Base-by-base conservation (phyloP, 768 basidiomycete species). In the Gymnopilus dilepis region DNA sequence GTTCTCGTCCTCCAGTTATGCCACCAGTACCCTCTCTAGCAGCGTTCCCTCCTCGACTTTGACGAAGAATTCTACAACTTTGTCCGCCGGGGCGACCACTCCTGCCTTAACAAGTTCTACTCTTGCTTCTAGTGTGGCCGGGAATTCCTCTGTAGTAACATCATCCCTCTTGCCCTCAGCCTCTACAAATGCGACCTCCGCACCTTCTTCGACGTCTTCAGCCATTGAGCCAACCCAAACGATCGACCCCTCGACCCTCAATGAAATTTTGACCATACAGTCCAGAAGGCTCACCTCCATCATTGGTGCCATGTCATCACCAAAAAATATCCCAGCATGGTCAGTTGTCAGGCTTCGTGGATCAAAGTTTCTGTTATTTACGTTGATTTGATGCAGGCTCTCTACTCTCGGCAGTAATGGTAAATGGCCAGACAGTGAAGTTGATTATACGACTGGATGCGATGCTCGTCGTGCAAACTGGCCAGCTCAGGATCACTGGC, bases 371-470 rank as follows among this genome's bases (percentile, higher is more conserved):
- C 17, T n/a, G 21, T 37, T 12, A 37, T 13, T 51, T 13, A 17
- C 12, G 15, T 24, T 15, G 37, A 31, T 15, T 33, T 2, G n/a
- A n/a, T 13, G 1, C 55, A 86, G 85, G 83, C 60, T 85, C 24
- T 70, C 76, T 31, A 79, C 81, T 33, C 80, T 86, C 17, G 78
- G 78, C 15, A n/a, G 74, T 11, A 72, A 76, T 68, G 84, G 83
- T 6, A 82, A 81, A 69, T 87, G 86, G 86, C 83, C 84, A 1
- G 82, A 77, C 52, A 72, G 68, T 42, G 77, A 84, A 65, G 77
- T 91, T 17, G 81, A 90, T 66, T 89, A 89, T 65, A 80, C 84
- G 0, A 78, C 85, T 21, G 89, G 89, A 6, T 90, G 89, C 62
- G 68, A 71, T 41, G 89, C 86, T 6, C 81, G 80, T 57, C 78